Percentiles rank a stretch among this genome's conserved stretches.
phyloP scores from a whole-genome alignment of 2,329 filamentous ascomycete species.

The Davidsoniella virescens region DNA sequence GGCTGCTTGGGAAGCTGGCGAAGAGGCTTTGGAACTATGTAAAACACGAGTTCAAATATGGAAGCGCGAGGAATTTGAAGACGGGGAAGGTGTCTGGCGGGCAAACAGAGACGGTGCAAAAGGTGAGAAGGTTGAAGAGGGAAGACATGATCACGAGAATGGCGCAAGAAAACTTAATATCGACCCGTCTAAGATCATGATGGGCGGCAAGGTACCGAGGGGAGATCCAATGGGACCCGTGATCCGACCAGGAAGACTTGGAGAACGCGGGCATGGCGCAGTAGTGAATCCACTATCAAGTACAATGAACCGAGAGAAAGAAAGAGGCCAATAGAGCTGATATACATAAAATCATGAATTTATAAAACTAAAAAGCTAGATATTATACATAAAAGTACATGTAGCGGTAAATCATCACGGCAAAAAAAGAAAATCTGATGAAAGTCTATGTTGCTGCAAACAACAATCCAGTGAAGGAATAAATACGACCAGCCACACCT shows the following conservation, averaged over 20 bases:
- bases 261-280: constrained; percentile 4
- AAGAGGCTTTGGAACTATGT: constrained; percentile 74
- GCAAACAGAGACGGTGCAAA: constrained; percentile 62
- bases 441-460: neutral
- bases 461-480: neutral
- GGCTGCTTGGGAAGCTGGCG: constrained; percentile 73
- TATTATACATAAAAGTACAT: neutral
- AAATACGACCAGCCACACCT: neutral
- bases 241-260: constrained; percentile 1
- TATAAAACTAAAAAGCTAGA: neutral
- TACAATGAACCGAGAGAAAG: neutral
- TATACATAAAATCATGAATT: neutral
- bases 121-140: constrained; percentile 30
- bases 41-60: constrained; percentile 86
- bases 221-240: constrained; percentile 1
- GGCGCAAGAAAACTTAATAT: neutral
- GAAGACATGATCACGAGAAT: neutral
- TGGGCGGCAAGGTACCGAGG: neutral
- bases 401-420: neutral
- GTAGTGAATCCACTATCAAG: neutral
- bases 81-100: constrained; percentile 67
- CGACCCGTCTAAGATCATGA: neutral
- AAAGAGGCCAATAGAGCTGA: neutral
- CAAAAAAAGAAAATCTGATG: neutral
- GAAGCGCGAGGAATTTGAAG: constrained; percentile 81